Percentiles rank a stretch among this genome's conserved stretches.
Conservation (phyloP, 1,284 basidiomycete genomes). For the Cutaneotrichosporon dermatis region DNA sequence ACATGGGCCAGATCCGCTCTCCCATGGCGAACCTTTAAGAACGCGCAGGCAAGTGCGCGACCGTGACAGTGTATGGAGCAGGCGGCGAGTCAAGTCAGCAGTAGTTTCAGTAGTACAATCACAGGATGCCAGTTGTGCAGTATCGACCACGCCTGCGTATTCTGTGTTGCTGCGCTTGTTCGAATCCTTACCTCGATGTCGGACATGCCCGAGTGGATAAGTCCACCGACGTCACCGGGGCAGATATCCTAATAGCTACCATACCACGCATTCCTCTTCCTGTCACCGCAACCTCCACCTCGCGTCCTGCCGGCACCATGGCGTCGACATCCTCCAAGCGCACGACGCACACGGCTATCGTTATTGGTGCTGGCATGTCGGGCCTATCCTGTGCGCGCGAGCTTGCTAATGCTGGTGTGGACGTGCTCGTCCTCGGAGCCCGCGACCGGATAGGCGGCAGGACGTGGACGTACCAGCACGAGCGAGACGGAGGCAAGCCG, state of each 20-base stretch:
- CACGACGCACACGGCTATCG: background rate
- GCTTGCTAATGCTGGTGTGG: background rate
- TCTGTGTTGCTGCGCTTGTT: no score
- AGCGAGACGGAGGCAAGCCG: background rate
- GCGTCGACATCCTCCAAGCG: no score
- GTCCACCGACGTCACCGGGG: no score
- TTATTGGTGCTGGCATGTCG: background rate
- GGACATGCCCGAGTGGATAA: no score
- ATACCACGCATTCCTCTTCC: no score
- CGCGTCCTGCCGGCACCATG: no score
- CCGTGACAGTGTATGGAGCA: no score
- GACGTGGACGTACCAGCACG: background rate
- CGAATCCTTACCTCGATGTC: no score
- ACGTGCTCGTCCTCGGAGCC: background rate
- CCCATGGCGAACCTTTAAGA: constrained; percentile 10
- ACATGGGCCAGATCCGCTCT: constrained; percentile 17
- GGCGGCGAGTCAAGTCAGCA: background rate
- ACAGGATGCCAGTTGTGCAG: constrained; percentile 1
- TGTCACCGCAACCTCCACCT: no score
- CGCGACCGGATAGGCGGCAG: background rate
- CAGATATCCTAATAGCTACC: no score
- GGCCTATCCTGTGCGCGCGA: background rate
- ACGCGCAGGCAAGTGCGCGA: no score
- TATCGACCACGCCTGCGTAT: background rate
- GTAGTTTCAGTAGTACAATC: background rate